Evolutionary conservation across 371 early-diverging fungal genomes (phyloP).

Genomic region (Thermomucor indicae-seudaticae): DNA sequence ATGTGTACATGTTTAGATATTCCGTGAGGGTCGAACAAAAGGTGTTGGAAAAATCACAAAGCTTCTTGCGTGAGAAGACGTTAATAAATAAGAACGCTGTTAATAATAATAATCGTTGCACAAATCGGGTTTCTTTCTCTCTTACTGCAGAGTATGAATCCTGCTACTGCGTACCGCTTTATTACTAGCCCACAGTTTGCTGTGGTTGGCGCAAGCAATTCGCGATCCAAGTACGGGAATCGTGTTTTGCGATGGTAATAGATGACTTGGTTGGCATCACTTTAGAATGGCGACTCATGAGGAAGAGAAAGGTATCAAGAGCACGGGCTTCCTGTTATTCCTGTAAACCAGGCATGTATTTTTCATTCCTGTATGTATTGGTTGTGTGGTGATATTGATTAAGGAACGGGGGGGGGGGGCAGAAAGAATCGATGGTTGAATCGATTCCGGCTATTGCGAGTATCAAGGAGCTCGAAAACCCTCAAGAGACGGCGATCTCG

Average conservation of each 20-base stretch:
- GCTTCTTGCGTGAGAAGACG: neutral
- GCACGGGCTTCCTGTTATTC: slow-evolving; percentile 34
- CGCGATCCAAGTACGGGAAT: slow-evolving; percentile 76
- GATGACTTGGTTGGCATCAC: too few relatives aligned
- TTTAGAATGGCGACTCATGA: too few relatives aligned
- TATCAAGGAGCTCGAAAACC: slow-evolving; percentile 40
- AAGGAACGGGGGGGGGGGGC: too few relatives aligned
- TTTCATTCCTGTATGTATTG: neutral
- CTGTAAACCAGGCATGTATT: slow-evolving; percentile 40
- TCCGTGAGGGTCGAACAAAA: slow-evolving; percentile 89
- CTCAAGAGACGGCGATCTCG: slow-evolving; percentile 52
- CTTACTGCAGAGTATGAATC: slow-evolving; percentile 2
- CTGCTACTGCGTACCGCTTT: slow-evolving; percentile 19
- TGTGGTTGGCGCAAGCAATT: slow-evolving; percentile 74
- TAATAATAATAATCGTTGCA: neutral
- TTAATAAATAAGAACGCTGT: neutral
- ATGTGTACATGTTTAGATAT: slow-evolving; percentile 35
- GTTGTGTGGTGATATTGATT: too few relatives aligned
- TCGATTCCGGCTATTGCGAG: slow-evolving; percentile 31
- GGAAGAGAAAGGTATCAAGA: slow-evolving; percentile 38
- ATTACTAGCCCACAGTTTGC: slow-evolving; percentile 47
- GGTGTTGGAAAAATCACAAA: slow-evolving; percentile 83
- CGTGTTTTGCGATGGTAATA: slow-evolving; percentile 68
- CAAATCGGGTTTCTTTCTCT: neutral
- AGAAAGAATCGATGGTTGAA: slow-evolving; percentile 54